phyloP scores from a whole-genome alignment of 2,329 filamentous ascomycete genomes.

The Sphaceloma murrayae region DNA sequence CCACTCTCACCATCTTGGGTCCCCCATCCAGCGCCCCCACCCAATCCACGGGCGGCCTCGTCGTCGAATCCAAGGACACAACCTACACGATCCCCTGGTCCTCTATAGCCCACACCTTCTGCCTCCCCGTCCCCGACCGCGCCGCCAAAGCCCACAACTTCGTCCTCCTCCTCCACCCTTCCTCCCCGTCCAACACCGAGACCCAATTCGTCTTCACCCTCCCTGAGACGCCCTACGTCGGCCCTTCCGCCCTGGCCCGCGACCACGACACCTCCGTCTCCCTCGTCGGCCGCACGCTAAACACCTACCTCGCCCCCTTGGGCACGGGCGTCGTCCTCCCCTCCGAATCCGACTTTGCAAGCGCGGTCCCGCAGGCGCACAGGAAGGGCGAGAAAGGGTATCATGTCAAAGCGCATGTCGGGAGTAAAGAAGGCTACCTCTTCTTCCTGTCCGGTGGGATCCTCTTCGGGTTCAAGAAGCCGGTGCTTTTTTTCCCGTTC shows the following conservation, averaged over 20 bases:
- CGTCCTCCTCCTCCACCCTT: conserved; percentile 49
- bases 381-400: conserved; percentile 54
- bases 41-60: conserved; percentile 28
- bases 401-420: conserved; percentile 54
- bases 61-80: conserved; percentile 42
- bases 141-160: conserved; percentile 55
- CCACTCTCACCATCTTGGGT: conserved; percentile 52
- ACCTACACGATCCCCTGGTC: conserved; percentile 45
- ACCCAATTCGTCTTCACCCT: conserved; percentile 51
- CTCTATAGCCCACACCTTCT: conserved; percentile 48
- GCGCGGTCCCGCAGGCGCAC: conserved; percentile 50
- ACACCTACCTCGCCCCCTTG: conserved; percentile 38
- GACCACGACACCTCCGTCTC: conserved; percentile 39
- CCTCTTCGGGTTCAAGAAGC: conserved; percentile 57
- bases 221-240: conserved; percentile 44
- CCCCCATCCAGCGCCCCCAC: conserved; percentile 23
- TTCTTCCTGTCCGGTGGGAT: conserved; percentile 54
- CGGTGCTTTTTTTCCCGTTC: conserved; percentile 53
- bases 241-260: conserved; percentile 23
- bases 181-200: neutral
- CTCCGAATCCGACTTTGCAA: conserved; percentile 48
- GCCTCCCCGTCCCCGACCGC: conserved; percentile 55
- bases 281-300: conserved; percentile 37
- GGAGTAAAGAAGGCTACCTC: conserved; percentile 59
- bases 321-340: conserved; percentile 45